Evolutionary conservation across 208 protist genomes (phyloP), one percentile per base, ranked within the genome.

Genomic region (Trypanosoma lewisi): DNA sequence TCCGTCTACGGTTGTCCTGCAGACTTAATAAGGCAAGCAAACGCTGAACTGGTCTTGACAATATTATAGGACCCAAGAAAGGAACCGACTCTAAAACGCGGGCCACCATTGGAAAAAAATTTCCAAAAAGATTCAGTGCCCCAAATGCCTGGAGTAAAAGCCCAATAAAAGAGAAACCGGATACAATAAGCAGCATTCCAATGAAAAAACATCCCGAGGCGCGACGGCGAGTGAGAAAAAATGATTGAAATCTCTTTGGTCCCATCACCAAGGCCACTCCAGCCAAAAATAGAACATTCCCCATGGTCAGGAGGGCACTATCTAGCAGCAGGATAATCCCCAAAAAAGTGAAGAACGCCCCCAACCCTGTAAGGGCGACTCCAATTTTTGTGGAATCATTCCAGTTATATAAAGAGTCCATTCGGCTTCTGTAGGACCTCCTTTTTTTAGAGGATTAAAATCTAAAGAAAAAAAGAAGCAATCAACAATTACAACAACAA

Each of bases 351-450:
- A 96, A 94, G 56, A 94, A 85, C 23, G 87, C 73, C 5, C 91
- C 91, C 9, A 96, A 74, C 6, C 77, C 85, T 0, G 91, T 94
- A 23, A 94, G 75, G 4, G 75, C 82, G 19, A 96, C 86, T 5
- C 91, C 91, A 56, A 96, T 89, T 69, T 96, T 96, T 7, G 87
- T 94, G 31, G 77, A 76, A 57, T 96, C 91, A 70, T 76, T 93
- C 87, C 85, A 93, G 45, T 80, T 88, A 63, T 94, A 94, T 9
- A 96, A 71, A 2, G 86, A 93, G 54, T 96, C 91, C 91, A 96
- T 73, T 56, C 7, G 27, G 33, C 31, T 45, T 44, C 16, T 57
- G 25, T 8, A 33, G 16, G 45, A 5, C 34, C 30, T 17, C 31
- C 17, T n/a, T 51, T 5, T 53, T n/a, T 31, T 39, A 55, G 27